phyloP scores from a whole-genome alignment of 2,329 filamentous ascomycete genomes.

The Blastomyces silverae region DNA sequence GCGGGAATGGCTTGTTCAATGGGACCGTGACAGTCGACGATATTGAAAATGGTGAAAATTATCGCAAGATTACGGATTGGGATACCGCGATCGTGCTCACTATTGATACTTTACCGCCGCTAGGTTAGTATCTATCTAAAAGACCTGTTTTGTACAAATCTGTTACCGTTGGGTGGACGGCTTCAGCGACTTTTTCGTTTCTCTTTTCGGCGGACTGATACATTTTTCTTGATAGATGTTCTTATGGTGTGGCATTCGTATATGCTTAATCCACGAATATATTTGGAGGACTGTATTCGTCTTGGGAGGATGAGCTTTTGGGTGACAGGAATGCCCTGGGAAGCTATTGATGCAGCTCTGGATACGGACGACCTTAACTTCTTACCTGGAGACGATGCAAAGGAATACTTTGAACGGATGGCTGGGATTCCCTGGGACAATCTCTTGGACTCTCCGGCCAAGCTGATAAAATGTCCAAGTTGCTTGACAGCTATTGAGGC shows the following conservation, averaged over 20 bases:
- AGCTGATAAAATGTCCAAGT: slow-evolving; percentile 50
- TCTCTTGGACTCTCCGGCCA: slow-evolving; percentile 45
- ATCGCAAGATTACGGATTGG: slow-evolving; percentile 29
- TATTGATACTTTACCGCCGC: slow-evolving; percentile 48
- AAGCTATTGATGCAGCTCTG: slow-evolving; percentile 52
- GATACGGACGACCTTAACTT: slow-evolving; percentile 54
- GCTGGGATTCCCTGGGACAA: slow-evolving; percentile 57
- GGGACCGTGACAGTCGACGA: slow-evolving; percentile 21
- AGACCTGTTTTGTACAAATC: slow-evolving; percentile 14
- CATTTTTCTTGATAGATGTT: slow-evolving; percentile 50
- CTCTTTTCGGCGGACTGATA: not conserved
- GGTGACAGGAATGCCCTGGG: slow-evolving; percentile 61
- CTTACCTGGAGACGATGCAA: slow-evolving; percentile 41
- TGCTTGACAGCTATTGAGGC: slow-evolving; percentile 44
- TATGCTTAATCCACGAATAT: slow-evolving; percentile 69
- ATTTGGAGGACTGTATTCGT: slow-evolving; percentile 65
- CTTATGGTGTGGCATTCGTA: slow-evolving; percentile 75
- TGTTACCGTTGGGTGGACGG: slow-evolving; percentile 6
- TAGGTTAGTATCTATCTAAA: slow-evolving; percentile 41
- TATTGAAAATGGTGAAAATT: slow-evolving; percentile 26
- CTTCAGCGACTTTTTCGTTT: not conserved
- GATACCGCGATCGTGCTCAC: slow-evolving; percentile 33
- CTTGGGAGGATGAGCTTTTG: slow-evolving; percentile 52
- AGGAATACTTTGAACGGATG: slow-evolving; percentile 42
- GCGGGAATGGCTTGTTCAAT: slow-evolving; percentile 11